Base-by-base conservation (phyloP, 495 filamentous ascomycete species). In the Neurospora terricola region DNA sequence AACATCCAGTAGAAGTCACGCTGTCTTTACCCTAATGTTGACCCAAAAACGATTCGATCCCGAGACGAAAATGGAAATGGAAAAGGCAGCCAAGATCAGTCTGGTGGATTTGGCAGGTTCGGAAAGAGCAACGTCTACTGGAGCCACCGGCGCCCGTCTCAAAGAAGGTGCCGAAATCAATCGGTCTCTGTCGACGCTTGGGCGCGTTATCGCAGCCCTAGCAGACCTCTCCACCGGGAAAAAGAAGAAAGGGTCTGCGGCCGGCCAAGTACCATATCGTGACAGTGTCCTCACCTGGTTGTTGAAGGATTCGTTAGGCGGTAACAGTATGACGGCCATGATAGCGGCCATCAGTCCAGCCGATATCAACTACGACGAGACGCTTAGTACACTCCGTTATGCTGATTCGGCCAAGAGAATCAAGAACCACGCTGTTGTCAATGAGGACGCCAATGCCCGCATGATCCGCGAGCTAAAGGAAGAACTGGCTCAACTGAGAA, bases 161-260 rank as follows among this genome's bases (percentile, higher is more conserved):
- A 99, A 98, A 82, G 96, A 99, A 86, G 96, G 96, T 77, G 96
- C 96, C 37, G 96, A 98, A 82, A 99, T 99, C 83, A 99, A 99
- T 81, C 87, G 96, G 73, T 98, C 96, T 11, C 85, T 99, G 74
- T 98, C 95, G 23, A 98, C 96, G 0, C 89, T 99, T 36, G 96
- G 96, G 75, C 94, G 96, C 88, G 96, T 99, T 75, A 99, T 99
- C 84, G 95, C 96, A 70, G 94, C 96, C 3, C 85, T 99, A 38
- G 96, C 96, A 21, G 96, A 99, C 80, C 83, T 96, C 69, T 95
- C 95, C 10, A 89, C 89, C 5, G 91, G 92, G 23, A 97, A 96
- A 83, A 92, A 92, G 81, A 96, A 94, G 81, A 94, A 92, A 77
- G 84, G 83, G 23, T 80, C 81, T 4, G 79, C 82, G 2, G 87